Base-by-base conservation (phyloP, 2,329 filamentous ascomycete genomes). In the Venturia asperata region DNA sequence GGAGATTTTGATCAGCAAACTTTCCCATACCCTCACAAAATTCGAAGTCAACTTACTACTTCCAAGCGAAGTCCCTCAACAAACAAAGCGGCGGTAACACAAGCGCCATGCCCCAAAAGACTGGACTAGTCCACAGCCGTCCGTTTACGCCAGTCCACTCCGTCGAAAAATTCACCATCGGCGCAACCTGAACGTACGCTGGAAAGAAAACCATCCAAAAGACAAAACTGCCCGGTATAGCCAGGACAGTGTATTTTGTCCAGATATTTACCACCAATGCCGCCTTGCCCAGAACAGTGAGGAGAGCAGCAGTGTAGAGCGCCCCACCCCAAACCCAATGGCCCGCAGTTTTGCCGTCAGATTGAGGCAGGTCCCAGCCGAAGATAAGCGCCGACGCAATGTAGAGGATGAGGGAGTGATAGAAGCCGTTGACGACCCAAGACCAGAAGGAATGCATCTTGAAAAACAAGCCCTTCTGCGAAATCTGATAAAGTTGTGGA, bases 261-360 rank as follows among this genome's bases (percentile, higher is more conserved):
- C 94, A 99, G 77, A 96, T 93, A 76, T 91, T 97, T 27, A 93
- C 96, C 69, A 97, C 90, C 67, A 99, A 83, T 0, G 91, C 92
- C 3, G 94, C 94, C 79, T 99, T 99, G 68, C 92, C 90, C 4
- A 99, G 86, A 0, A 97, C 93, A 0, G 94, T 97, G 30, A 92
- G 85, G 27, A 99, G 85, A n/a, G 91, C 91, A 7, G 94, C 88
- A 1, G 91, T 96, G 79, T 99, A 99, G 30, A 97, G 82, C n/a
- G 89, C 87, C 6, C 92, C 92, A 66, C 93, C 94, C 94, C 94
- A 99, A 3, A 97, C 90, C 94, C 94, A 99, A 75, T 97, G 94
- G 1, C 93, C 94, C 11, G 90, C 90, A 17, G 88, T 85, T 71
- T 87, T 87, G 68, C 94, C 93, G 74, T 97, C 87, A 52, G 81